Base-by-base conservation (phyloP, 768 basidiomycete genomes). In the Mycena chlorophos region DNA sequence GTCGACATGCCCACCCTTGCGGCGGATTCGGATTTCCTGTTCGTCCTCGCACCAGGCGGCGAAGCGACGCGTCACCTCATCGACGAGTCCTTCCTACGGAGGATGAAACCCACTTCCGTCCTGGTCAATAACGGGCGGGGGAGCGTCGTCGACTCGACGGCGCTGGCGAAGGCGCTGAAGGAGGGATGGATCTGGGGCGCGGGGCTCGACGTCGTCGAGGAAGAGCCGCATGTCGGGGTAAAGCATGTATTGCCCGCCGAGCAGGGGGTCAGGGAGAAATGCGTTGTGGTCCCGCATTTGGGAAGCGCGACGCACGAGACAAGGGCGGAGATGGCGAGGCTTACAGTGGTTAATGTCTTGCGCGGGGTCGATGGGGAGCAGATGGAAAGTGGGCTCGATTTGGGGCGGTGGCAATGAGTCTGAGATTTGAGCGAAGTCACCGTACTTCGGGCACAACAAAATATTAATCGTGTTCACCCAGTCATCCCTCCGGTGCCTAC, bases 261-360 rank as follows among this genome's bases (percentile, higher is more conserved):
- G 52, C 86, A 86, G n/a, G 23, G 45, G 12, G 25, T 46, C 12
- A 5, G 22, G 25, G 45, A 23, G 20, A 82, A 84, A 84, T 91
- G 88, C 60, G 78, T 88, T 13, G 80, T 96, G 13, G 59, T 99
- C 31, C 96, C 96, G 0, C 96, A 99, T 64, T 86, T 99, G 49
- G 96, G 84, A n/a, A 93, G 91, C 58, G 95, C 91, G 4, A 94
- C 94, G 20, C 73, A 82, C 5, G 91, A 97, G 72, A 92, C 94
- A 3, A 76, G 94, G 50, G 68, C 80, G 46, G 87, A 78, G 10
- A 97, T 97, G 94, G 91, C 88, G 0, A 80, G 76, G 3, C 71
- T 91, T 28, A 89, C 88, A 2, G 88, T 78, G 3, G 75, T 80
- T 55, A 94, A 93, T 67, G 65, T 88, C 46, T 66, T 91, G 6